A percentile compares a stretch with the other conserved stretches of the same genome.
Conservation (phyloP, 2,329 filamentous ascomycete genomes). For the Colletotrichum acutatum region DNA sequence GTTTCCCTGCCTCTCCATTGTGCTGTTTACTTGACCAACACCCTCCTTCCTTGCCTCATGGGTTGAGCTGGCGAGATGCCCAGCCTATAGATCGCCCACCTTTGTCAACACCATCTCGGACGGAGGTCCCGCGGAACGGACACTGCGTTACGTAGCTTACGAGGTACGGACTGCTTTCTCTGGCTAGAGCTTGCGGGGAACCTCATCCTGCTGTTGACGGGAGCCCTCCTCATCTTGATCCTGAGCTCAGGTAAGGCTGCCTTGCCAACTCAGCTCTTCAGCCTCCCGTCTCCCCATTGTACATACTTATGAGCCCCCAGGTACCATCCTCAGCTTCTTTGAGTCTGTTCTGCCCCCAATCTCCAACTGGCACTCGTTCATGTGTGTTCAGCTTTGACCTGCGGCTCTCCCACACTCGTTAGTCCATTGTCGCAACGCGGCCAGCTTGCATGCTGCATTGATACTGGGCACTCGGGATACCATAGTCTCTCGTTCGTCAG, state of each 20-base stretch:
- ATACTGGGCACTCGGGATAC: conserved; percentile 3
- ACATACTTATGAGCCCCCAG: conserved; percentile 32
- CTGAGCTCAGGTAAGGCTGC: conserved; percentile 25
- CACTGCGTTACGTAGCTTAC: conserved; percentile 12
- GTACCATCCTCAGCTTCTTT: conserved; percentile 19
- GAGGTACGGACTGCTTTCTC: conserved; percentile 12
- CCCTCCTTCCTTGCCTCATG: not conserved
- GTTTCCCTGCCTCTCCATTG: not conserved
- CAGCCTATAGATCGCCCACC: not conserved
- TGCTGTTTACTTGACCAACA: conserved; percentile 1
- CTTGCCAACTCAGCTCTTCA: conserved; percentile 26
- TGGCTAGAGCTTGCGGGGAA: conserved; percentile 16
- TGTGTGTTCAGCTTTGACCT: conserved; percentile 3
- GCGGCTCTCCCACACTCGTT: conserved; percentile 31
- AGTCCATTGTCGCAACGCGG: conserved; percentile 5
- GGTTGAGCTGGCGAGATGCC: not conserved
- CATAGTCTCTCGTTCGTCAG: conserved; percentile 8
- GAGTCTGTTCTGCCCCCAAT: conserved; percentile 25
- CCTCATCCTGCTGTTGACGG: conserved; percentile 5
- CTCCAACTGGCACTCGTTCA: conserved; percentile 11
- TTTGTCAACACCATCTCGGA: conserved; percentile 28
- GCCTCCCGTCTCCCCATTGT: conserved; percentile 21
- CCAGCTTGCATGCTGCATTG: conserved; percentile 19
- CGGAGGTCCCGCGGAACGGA: conserved; percentile 9
- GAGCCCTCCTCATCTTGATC: not conserved